phyloP scores from a whole-genome alignment of 1,284 basidiomycete species.

The Melampsora americana region DNA sequence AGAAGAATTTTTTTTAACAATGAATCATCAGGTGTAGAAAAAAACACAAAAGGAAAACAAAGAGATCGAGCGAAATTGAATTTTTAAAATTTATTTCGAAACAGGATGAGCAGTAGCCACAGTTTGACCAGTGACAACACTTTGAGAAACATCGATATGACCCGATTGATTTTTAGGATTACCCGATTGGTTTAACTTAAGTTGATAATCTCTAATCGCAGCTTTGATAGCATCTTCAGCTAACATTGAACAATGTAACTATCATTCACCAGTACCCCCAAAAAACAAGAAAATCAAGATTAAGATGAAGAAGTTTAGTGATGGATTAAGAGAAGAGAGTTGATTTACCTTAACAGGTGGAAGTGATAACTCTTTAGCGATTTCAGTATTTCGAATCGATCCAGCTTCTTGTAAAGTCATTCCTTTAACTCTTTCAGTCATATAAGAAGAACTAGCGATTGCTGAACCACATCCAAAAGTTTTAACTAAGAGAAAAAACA shows the following conservation, averaged over 20 bases:
- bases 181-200: background rate
- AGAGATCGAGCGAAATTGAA: no score
- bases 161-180: constrained; percentile 53
- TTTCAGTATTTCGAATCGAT: constrained; percentile 97
- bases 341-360: constrained; percentile 89
- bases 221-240: constrained; percentile 91
- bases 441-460: constrained; percentile 54
- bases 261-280: constrained; percentile 44
- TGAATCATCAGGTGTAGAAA: no score
- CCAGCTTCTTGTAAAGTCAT: constrained; percentile 89
- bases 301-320: constrained; percentile 9
- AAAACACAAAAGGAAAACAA: no score
- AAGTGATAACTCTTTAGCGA: constrained; percentile 90
- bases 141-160: constrained; percentile 74
- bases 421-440: constrained; percentile 93
- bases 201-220: constrained; percentile 74
- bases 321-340: constrained; percentile 67
- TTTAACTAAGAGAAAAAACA: constrained; percentile 50
- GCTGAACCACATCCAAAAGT: constrained; percentile 55
- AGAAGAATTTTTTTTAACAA: no score
- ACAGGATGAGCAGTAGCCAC: constrained; percentile 65
- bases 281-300: constrained; percentile 15
- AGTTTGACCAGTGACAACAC: constrained; percentile 65
- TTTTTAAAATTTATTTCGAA: constrained; percentile 23
- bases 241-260: constrained; percentile 69